A percentile compares a stretch with the other conserved stretches of the same genome.
phyloP scores from a whole-genome alignment of 306 rosid genomes.

The Dalbergia cultrata region DNA sequence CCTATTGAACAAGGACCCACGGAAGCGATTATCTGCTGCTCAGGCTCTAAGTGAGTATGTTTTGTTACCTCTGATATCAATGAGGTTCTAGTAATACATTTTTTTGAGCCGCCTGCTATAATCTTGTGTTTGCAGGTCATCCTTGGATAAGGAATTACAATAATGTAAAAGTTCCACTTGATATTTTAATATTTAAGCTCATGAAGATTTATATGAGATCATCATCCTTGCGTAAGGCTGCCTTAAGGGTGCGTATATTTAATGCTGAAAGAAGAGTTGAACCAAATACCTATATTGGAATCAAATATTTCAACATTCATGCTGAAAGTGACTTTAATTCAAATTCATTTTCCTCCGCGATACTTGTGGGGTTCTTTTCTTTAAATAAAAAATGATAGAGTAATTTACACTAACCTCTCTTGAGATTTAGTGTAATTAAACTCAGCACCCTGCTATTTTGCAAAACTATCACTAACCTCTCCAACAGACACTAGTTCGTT shows the following conservation, averaged over 20 bases:
- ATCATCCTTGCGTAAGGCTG: constrained; percentile 97
- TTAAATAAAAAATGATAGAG: neutral
- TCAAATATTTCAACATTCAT: constrained; percentile 33
- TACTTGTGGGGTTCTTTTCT: neutral
- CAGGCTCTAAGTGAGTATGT: constrained; percentile 87
- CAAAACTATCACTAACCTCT: too few species aligned
- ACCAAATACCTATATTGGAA: constrained; percentile 28
- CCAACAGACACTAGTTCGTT: too few species aligned
- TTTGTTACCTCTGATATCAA: constrained; percentile 30
- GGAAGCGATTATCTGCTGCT: constrained; percentile 95
- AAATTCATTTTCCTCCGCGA: neutral
- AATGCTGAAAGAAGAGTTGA: constrained; percentile 35
- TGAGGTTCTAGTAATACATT: constrained; percentile 36
- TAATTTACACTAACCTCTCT: too few species aligned
- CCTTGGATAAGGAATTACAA: constrained; percentile 88
- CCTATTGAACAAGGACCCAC: constrained; percentile 87
- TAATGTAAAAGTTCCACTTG: constrained; percentile 80
- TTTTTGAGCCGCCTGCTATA: constrained; percentile 37
- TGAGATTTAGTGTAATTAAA: too few species aligned
- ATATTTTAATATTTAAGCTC: constrained; percentile 83
- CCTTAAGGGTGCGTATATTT: constrained; percentile 82
- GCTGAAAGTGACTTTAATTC: neutral
- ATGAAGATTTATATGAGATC: constrained; percentile 89
- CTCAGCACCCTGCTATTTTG: too few species aligned
- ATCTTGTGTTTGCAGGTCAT: constrained; percentile 83